These are phyloP conservation scores for Aureobasidium uvarum DNA, from an alignment of 2,329 filamentous ascomycete species.

Conservation along the genomic window DNA sequence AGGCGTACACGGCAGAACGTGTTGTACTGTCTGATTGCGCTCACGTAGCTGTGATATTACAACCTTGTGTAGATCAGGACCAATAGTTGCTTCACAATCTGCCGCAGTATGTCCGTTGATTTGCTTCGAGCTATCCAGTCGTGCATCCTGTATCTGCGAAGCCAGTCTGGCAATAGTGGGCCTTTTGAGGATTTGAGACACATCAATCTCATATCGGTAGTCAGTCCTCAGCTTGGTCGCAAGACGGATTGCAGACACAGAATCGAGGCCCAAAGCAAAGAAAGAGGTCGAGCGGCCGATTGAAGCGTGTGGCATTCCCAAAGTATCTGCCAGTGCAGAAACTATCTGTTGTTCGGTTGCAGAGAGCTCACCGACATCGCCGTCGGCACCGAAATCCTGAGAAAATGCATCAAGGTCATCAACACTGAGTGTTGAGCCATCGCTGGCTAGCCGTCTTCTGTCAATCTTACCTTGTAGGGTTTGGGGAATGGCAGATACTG, in stretches of 20 bases:
- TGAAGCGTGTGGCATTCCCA: slow-evolving; percentile 46
- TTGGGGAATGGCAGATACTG: slow-evolving; percentile 66
- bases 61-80: slow-evolving; percentile 10
- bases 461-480: slow-evolving; percentile 76
- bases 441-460: slow-evolving; percentile 51
- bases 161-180: slow-evolving; percentile 64
- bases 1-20: slow-evolving; percentile 76
- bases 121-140: slow-evolving; percentile 31
- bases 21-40: slow-evolving; percentile 45
- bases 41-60: slow-evolving; percentile 26
- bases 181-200: slow-evolving; percentile 69
- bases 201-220: slow-evolving; percentile 53
- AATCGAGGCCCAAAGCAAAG: slow-evolving; percentile 76
- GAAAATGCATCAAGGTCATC: slow-evolving; percentile 48
- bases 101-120: too few relatives aligned
- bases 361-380: slow-evolving; percentile 50
- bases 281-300: slow-evolving; percentile 69
- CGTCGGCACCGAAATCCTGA: slow-evolving; percentile 36
- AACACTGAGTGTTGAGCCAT: slow-evolving; percentile 50
- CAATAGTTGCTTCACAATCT: slow-evolving; percentile 1
- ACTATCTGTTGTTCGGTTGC: slow-evolving; percentile 58
- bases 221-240: slow-evolving; percentile 57
- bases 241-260: slow-evolving; percentile 73
- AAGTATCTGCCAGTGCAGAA: slow-evolving; percentile 52
- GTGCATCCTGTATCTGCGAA: slow-evolving; percentile 32